These are phyloP conservation scores for Acanthamoeba rhysodes DNA, from an alignment of 208 protist genomes.

Conservation along the genomic window DNA sequence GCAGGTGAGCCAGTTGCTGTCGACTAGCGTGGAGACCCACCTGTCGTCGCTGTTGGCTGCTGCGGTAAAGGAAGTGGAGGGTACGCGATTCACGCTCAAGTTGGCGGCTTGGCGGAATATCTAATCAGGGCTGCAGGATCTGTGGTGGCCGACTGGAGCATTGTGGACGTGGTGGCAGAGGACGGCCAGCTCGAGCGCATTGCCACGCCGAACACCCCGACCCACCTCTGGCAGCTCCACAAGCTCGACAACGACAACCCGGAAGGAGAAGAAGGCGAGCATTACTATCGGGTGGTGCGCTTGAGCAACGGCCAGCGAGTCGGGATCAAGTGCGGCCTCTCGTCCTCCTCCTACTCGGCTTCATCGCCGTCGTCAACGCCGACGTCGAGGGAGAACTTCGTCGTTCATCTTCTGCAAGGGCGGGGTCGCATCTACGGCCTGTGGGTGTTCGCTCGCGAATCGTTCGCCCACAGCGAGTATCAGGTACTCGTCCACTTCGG, in stretches of 20 bases:
- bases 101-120: not conserved
- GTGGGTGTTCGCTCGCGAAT: not conserved
- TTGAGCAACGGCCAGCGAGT: slow-evolving; percentile 2
- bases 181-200: slow-evolving; percentile 11
- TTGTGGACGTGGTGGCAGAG: slow-evolving; percentile 7
- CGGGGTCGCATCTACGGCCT: not conserved
- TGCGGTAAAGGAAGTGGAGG: not conserved
- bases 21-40: not conserved
- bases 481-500: not conserved
- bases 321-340: slow-evolving; percentile 1
- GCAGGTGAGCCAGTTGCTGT: not conserved
- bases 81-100: not conserved
- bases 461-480: not conserved
- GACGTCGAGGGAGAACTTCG: not conserved
- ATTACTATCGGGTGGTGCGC: not conserved
- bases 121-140: not conserved
- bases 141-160: not conserved
- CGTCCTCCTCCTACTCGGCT: not conserved
- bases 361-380: not conserved
- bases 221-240: not conserved
- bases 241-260: not conserved
- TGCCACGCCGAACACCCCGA: not conserved
- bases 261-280: not conserved
- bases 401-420: not conserved
- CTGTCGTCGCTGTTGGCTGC: not conserved